phyloP scores from a whole-genome alignment of 805 yeast genomes.

The Starmerella tilneyi region DNA sequence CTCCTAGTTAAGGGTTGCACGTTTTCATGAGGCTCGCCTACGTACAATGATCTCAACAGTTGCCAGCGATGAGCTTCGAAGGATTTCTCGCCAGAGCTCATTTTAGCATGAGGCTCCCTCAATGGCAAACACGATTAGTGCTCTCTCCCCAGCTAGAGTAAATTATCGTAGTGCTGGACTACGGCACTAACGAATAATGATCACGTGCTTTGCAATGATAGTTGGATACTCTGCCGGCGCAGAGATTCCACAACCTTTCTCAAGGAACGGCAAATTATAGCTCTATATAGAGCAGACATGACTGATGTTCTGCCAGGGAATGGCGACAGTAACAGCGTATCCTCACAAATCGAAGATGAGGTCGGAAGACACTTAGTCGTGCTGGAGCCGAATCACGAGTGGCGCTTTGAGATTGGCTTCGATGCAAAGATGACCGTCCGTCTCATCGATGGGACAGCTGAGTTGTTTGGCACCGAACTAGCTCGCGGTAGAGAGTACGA shows the following conservation, averaged over 20 bases:
- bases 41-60: neutral
- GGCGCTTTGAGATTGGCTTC: conserved; percentile 64
- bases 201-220: too few species aligned
- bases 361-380: conserved; percentile 6
- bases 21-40: neutral
- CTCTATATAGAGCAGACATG: conserved; percentile 6
- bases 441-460: conserved; percentile 63
- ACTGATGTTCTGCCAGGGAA: neutral
- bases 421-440: conserved; percentile 43
- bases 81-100: too few species aligned
- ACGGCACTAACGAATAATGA: too few species aligned
- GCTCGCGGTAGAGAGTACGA: conserved; percentile 56
- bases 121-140: too few species aligned
- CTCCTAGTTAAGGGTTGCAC: neutral
- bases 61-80: neutral
- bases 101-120: too few species aligned
- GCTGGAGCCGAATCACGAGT: conserved; percentile 40
- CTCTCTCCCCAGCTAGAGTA: too few species aligned
- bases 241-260: too few species aligned
- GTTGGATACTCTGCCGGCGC: too few species aligned
- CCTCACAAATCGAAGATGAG: neutral
- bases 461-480: conserved; percentile 86
- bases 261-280: neutral
- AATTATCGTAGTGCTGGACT: too few species aligned
- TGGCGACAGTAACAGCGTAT: neutral